phyloP scores from a whole-genome alignment of 805 yeast genomes.

The Lipomyces mesembrius region DNA sequence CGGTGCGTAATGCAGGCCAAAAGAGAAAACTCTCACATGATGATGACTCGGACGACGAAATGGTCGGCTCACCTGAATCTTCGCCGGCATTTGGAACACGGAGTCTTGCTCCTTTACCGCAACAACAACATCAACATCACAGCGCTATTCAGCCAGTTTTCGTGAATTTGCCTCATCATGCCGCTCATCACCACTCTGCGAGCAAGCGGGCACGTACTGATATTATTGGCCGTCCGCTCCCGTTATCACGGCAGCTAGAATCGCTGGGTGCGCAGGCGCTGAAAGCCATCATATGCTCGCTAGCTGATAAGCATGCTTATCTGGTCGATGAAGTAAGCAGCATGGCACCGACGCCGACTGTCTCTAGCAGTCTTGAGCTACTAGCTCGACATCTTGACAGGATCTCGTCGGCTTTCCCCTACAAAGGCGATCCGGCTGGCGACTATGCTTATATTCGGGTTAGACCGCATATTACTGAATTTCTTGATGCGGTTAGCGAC shows the following conservation, averaged over 20 bases:
- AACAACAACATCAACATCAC: conserved; percentile 14
- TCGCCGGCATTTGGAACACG: conserved; percentile 13
- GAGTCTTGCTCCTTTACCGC: conserved; percentile 7
- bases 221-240: conserved; percentile 59
- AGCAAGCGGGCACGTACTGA: conserved; percentile 34
- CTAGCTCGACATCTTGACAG: conserved; percentile 52
- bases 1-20: conserved; percentile 12
- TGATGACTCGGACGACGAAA: conserved; percentile 36
- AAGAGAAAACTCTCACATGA: conserved; percentile 26
- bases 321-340: conserved; percentile 55
- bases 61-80: conserved; percentile 32
- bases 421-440: conserved; percentile 69
- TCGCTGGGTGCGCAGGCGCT: conserved; percentile 64
- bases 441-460: conserved; percentile 81
- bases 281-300: conserved; percentile 55
- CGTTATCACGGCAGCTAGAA: conserved; percentile 68
- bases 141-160: conserved; percentile 3
- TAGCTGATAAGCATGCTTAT: conserved; percentile 68
- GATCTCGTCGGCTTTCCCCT: conserved; percentile 64
- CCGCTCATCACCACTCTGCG: conserved; percentile 8
- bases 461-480: conserved; percentile 67
- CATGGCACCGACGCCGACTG: conserved; percentile 63
- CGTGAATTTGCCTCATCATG: background rate
- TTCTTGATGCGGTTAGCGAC: conserved; percentile 71
- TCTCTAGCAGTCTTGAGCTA: conserved; percentile 56